Evolutionary conservation across 2,329 filamentous ascomycete genomes (phyloP), one percentile per base, ranked within the genome.

Genomic region (Fusarium paranaense): DNA sequence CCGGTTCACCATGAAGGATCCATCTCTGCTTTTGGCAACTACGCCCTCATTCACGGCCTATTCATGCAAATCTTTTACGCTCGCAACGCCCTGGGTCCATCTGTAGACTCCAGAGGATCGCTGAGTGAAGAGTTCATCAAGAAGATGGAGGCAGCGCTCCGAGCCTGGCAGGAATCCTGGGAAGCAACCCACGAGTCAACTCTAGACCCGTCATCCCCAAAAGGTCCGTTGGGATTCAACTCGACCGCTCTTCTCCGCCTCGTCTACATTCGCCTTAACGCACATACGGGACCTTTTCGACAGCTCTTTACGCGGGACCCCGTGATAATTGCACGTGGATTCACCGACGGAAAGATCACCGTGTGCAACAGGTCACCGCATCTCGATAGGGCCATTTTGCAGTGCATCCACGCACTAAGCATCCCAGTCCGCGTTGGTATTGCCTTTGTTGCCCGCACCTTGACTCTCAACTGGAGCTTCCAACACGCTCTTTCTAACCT

Each of bases 181-280:
- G 61, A 64, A 18, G 32, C 42, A 3, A 67, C 50, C 5, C 52
- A 54, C 5, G 67, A 70, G 25, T 70, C 68, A 7, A 61, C 64
- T 11, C 13, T 68, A 13, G 67, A 70, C 27, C 67, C 67, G 2
- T 67, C 64, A 7, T 58, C 58, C 10, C 66, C 66, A 2, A 61
- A 64, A 91, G 93, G 92, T 5, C 83, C 94, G 1, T 90, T 94
- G 0, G 86, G 87, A 32, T 90, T 88, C 70, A 94, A 94, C 76
- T 73, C 74, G 5, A 79, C 78, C 9, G 78, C 80, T 5, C 69
- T 82, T 8, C 68, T 81, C 1, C 75, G 79, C 4, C 63, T 82
- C 5, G 80, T 78, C 18, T 80, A 81, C 33, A 73, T 81, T 25
- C 75, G 79, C 0, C 69, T 81, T 2, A 76, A 75, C 35, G 54